Base-by-base conservation (phyloP, 2,329 filamentous ascomycete species). In the Teratosphaeria gauchensis region DNA sequence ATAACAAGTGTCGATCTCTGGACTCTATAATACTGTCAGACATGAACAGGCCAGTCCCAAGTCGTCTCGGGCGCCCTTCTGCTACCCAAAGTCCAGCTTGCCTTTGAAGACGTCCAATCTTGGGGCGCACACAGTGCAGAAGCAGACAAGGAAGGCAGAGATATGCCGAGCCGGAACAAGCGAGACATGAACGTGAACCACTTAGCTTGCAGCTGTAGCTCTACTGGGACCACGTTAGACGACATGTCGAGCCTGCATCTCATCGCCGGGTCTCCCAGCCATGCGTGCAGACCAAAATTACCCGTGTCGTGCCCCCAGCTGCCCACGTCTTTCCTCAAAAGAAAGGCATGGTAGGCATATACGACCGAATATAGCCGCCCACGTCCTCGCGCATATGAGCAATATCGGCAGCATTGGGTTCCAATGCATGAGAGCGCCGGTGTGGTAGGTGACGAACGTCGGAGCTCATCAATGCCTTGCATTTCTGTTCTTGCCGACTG, bases 181-280 rank as follows among this genome's bases (percentile, higher is more conserved):
- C 42, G 19, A 48, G 42, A 48, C 42, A 48, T 48, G 42, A 19
- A 48, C 5, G 46, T 59, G 55, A 59, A 59, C 57, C 55, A 61
- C 55, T 59, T 59, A 59, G 59, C 54, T 53, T 56, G 51, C 42
- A 54, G 54, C 54, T 53, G 55, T 30, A 54, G 33, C 52, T 28
- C 42, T 16, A 56, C 33, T 59, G 57, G 57, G 31, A 54, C 56
- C 59, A 61, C 59, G 59, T 58, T 52, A 30, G 56, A 57, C 56
- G 46, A 57, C 56, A 57, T 57, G 56, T 42, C 48, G 53, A 48
- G 56, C 56, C 24, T 53, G 52, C 42, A 48, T 16, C 42, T 21
- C 42, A 48, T 48, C 42, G 35, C 35, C 35, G 14, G 35, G 35
- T 42, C 11, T 42, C 35, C 35, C 35, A 42, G n/a, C 12, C 35